Conservation (phyloP, 1,139 yeast genomes). For the Zhuliangozyma blackwelliae region DNA sequence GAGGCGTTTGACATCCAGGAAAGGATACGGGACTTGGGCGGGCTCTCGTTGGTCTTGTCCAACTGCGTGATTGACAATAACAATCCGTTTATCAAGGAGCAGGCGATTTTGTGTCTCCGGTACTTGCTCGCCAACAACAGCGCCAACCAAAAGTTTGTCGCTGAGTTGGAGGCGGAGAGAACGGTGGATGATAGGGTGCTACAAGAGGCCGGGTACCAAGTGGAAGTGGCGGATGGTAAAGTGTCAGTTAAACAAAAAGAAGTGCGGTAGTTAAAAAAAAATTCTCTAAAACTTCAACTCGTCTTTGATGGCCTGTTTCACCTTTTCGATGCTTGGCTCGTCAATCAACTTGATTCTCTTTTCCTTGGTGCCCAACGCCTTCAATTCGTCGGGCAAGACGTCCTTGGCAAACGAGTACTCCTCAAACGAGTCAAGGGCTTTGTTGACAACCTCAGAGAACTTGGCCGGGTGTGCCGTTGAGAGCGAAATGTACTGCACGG, state of each 20-base stretch:
- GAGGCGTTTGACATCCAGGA: conserved; percentile 61
- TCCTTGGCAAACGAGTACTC: conserved; percentile 83
- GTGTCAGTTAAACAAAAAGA: conserved; percentile 18
- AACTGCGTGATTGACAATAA: conserved; percentile 82
- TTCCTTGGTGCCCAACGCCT: conserved; percentile 62
- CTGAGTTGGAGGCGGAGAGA: conserved; percentile 39
- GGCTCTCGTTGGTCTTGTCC: conserved; percentile 67
- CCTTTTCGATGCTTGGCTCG: conserved; percentile 65
- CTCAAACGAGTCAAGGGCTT: conserved; percentile 59
- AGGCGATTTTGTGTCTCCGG: conserved; percentile 74
- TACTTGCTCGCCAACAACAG: conserved; percentile 60
- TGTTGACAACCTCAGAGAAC: conserved; percentile 91
- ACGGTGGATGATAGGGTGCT: conserved; percentile 30
- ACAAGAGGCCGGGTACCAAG: conserved; percentile 39
- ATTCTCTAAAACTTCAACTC: conserved; percentile 37
- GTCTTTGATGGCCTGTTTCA: conserved; percentile 70
- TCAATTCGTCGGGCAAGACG: conserved; percentile 86
- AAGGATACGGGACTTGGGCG: conserved; percentile 58
- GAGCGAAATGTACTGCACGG: conserved; percentile 58
- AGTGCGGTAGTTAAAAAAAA: background rate
- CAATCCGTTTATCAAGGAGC: conserved; percentile 85
- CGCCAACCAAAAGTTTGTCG: conserved; percentile 72
- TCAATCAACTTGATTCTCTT: conserved; percentile 76
- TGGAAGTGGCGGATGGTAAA: conserved; percentile 34
- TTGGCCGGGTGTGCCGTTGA: conserved; percentile 99